Evolutionary conservation across 106 monocot species (phyloP).

Genomic region (Narthecium ossifragum): DNA sequence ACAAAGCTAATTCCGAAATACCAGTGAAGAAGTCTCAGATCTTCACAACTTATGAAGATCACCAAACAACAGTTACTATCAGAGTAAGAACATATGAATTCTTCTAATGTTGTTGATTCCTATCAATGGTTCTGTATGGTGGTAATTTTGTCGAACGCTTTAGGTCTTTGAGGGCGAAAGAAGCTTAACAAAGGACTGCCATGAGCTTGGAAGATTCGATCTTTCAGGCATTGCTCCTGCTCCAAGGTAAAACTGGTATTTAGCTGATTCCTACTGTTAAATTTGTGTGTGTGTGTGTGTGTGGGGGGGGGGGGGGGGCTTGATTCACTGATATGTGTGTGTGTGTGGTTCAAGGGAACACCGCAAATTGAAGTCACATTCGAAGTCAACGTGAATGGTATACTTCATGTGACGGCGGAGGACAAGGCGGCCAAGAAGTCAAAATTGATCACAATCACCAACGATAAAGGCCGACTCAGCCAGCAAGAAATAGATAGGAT

Average conservation of each 20-base stretch:
- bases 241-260: slow-evolving; percentile 38
- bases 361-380: slow-evolving; percentile 48
- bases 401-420: slow-evolving; percentile 44
- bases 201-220: slow-evolving; percentile 37
- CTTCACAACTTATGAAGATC: slow-evolving; percentile 45
- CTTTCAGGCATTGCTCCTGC: slow-evolving; percentile 40
- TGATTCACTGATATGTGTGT: neutral
- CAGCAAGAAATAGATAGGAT: slow-evolving; percentile 54
- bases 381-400: slow-evolving; percentile 47
- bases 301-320: too few species aligned
- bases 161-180: slow-evolving; percentile 53
- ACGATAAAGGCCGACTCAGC: slow-evolving; percentile 47
- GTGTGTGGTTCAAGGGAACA: slow-evolving; percentile 13
- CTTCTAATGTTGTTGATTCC: neutral
- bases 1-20: slow-evolving; percentile 49
- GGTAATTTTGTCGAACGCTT: neutral
- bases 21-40: slow-evolving; percentile 52
- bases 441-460: slow-evolving; percentile 49
- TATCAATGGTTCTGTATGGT: neutral
- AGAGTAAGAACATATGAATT: slow-evolving; percentile 6
- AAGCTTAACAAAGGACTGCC: slow-evolving; percentile 39
- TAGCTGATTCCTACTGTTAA: neutral
- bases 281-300: neutral
- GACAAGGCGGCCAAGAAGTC: slow-evolving; percentile 37
- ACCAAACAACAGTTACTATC: slow-evolving; percentile 41